These are phyloP conservation scores for Gastrolobium villosum DNA, from an alignment of 306 rosid species.

Conservation along the genomic window DNA sequence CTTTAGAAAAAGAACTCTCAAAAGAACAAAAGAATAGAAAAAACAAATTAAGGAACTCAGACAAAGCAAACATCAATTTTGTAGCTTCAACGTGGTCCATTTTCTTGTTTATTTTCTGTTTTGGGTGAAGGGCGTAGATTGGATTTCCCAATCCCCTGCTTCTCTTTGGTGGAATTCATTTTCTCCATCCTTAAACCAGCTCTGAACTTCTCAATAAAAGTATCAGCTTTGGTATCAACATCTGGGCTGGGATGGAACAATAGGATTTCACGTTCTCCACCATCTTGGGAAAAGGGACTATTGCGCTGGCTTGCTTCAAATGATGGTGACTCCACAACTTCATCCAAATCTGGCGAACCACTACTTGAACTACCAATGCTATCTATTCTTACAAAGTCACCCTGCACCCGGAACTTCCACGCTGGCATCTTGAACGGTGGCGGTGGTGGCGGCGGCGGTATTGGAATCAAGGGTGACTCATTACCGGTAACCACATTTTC, in stretches of 20 bases:
- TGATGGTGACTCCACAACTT: constrained; percentile 55
- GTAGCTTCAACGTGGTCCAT: constrained; percentile 37
- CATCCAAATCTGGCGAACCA: constrained; percentile 67
- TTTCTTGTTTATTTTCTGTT: neutral
- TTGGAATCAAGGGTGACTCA: constrained; percentile 65
- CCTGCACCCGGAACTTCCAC: constrained; percentile 66
- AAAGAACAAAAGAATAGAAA: constrained; percentile 26
- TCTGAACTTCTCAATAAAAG: constrained; percentile 76
- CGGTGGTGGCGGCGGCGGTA: constrained; percentile 80
- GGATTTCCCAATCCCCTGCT: constrained; percentile 58
- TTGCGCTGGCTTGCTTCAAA: neutral
- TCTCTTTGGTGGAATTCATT: constrained; percentile 67
- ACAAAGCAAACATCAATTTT: neutral
- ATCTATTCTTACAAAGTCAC: constrained; percentile 76
- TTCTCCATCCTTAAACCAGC: constrained; percentile 80
- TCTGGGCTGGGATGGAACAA: constrained; percentile 79
- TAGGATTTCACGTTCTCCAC: constrained; percentile 48
- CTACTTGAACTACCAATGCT: constrained; percentile 72
- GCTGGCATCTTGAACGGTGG: constrained; percentile 71
- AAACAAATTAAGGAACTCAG: neutral
- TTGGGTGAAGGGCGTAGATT: constrained; percentile 57
- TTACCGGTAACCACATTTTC: constrained; percentile 53
- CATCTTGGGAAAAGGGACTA: neutral
- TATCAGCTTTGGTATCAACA: constrained; percentile 83
- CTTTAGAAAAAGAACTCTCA: constrained; percentile 1